phyloP scores from a whole-genome alignment of 805 yeast species.

The Yamadazyma akitaensis region DNA sequence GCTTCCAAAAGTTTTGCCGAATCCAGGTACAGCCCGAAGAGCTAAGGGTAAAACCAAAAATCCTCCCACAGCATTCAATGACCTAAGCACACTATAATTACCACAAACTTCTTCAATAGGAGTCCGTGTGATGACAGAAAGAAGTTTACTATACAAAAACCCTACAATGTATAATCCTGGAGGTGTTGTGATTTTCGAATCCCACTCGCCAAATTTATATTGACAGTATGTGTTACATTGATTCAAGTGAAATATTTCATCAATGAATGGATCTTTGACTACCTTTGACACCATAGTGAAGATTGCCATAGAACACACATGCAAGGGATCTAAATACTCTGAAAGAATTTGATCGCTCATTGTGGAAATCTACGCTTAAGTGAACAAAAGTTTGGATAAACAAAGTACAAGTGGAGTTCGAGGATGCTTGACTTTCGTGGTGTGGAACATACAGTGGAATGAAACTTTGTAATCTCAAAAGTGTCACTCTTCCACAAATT shows the following conservation, averaged over 20 bases:
- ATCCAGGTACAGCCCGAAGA: conserved; percentile 18
- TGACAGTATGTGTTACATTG: conserved; percentile 69
- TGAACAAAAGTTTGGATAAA: too few relatives aligned
- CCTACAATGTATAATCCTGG: conserved; percentile 77
- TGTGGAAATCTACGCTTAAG: neutral
- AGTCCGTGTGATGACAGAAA: conserved; percentile 15
- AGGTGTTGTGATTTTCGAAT: conserved; percentile 91
- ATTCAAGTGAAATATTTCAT: conserved; percentile 82
- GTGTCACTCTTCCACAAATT: neutral
- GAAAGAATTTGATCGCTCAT: neutral
- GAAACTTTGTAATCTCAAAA: neutral
- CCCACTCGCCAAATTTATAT: conserved; percentile 69
- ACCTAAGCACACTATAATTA: conserved; percentile 24
- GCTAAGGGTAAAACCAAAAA: conserved; percentile 48
- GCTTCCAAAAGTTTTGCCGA: conserved; percentile 21
- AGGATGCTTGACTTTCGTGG: too few relatives aligned
- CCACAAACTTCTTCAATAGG: conserved; percentile 14
- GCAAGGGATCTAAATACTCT: neutral
- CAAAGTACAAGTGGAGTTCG: too few relatives aligned
- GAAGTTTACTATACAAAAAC: conserved; percentile 30
- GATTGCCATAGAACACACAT: conserved; percentile 1
- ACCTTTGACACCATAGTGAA: conserved; percentile 17
- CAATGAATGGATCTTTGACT: conserved; percentile 45
- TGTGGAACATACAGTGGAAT: too few relatives aligned
- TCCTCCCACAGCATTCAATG: conserved; percentile 68